These are phyloP conservation scores for Fusarium euwallaceae DNA, from an alignment of 2,329 filamentous ascomycete species.

Conservation along the genomic window DNA sequence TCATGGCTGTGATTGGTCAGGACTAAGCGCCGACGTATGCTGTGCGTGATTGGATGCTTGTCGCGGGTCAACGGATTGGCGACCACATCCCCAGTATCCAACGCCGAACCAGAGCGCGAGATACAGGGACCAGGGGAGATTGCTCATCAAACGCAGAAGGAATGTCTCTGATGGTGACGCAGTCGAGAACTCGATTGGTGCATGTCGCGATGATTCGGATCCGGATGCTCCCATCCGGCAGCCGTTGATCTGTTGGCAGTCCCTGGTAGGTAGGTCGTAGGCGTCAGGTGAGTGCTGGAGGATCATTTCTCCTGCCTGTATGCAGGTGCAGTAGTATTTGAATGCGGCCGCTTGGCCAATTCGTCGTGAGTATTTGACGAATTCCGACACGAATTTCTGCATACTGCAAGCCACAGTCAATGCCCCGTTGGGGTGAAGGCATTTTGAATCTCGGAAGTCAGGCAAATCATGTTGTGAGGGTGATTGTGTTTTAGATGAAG, in stretches of 20 bases:
- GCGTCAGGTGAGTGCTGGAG: conserved; percentile 5
- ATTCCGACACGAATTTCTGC: conserved; percentile 6
- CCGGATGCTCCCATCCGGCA: conserved; percentile 28
- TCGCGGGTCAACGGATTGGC: conserved; percentile 44
- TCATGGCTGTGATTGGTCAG: conserved; percentile 47
- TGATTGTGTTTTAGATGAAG: not conserved
- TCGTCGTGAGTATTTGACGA: not conserved
- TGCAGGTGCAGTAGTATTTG: not conserved
- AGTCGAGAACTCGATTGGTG: conserved; percentile 27
- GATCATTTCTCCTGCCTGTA: conserved; percentile 9
- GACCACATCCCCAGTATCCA: conserved; percentile 41
- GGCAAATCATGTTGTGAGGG: not conserved
- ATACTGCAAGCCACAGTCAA: conserved; percentile 19
- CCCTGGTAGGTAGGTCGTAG: conserved; percentile 13
- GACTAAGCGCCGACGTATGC: conserved; percentile 46
- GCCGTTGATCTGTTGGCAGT: conserved; percentile 15
- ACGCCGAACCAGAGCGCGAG: conserved; percentile 19
- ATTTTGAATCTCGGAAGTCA: not conserved
- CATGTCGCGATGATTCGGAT: conserved; percentile 23
- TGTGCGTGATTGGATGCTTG: conserved; percentile 47
- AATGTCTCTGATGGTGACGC: conserved; percentile 29
- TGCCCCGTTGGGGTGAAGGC: not conserved
- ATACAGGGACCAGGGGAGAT: conserved; percentile 35
- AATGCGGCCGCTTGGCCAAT: conserved; percentile 21
- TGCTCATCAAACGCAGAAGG: conserved; percentile 15